phyloP scores from a whole-genome alignment of 306 rosid genomes.

The Malus orientalis region DNA sequence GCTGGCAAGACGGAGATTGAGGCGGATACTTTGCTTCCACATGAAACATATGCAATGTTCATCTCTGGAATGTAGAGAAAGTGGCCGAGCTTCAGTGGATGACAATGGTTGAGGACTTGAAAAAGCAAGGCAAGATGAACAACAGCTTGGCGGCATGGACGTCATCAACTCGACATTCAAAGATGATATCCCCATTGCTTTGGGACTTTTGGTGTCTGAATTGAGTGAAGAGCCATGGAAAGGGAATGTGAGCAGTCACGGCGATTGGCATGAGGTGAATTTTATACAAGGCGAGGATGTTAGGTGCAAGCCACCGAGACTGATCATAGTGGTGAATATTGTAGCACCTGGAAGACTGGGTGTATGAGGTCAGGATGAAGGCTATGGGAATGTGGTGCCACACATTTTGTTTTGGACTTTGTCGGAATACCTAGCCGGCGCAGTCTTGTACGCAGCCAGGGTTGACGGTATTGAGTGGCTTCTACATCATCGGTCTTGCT shows the following conservation, averaged over 20 bases:
- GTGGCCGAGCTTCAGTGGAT: too few relatives aligned
- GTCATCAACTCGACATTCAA: too few relatives aligned
- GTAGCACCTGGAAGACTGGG: not conserved
- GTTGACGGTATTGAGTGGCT: constrained; percentile 44
- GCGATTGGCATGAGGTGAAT: not conserved
- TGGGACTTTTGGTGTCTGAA: not conserved
- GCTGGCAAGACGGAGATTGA: too few relatives aligned
- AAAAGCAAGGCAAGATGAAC: too few relatives aligned
- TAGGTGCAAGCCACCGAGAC: not conserved
- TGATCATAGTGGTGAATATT: too few relatives aligned
- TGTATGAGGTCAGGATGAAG: not conserved
- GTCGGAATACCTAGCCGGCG: constrained; percentile 18
- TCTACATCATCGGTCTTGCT: constrained; percentile 39
- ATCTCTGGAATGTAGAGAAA: too few relatives aligned
- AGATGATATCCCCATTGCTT: not conserved
- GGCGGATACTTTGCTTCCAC: too few relatives aligned
- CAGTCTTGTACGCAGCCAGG: constrained; percentile 9
- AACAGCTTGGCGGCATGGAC: too few relatives aligned
- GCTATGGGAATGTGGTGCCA: not conserved
- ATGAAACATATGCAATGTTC: too few relatives aligned
- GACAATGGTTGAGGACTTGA: too few relatives aligned
- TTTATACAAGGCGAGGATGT: not conserved
- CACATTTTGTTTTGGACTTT: not conserved
- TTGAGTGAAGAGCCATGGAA: not conserved
- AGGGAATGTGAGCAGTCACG: not conserved